Percentiles rank a stretch among this genome's conserved stretches.
phyloP scores from a whole-genome alignment of 1,139 yeast genomes.

The Hemisphaericaspora xylofermentans region DNA sequence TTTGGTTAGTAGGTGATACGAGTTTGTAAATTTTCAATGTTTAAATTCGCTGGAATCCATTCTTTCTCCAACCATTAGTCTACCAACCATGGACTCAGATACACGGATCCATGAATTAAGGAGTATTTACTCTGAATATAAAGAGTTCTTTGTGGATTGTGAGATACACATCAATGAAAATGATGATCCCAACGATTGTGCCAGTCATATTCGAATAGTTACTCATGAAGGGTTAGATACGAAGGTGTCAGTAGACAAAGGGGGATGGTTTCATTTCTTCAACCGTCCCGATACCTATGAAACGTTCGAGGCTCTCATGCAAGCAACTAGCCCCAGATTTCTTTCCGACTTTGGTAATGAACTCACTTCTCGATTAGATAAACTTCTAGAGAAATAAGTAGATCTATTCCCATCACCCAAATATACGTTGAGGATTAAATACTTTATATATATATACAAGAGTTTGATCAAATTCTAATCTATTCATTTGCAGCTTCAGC shows the following conservation, averaged over 20 bases:
- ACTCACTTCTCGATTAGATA: conserved; percentile 24
- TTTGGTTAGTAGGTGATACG: no score
- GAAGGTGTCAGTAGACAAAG: conserved; percentile 28
- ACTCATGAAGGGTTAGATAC: conserved; percentile 22
- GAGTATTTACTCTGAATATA: conserved; percentile 28
- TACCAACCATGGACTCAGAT: conserved; percentile 16
- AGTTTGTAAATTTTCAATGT: no score
- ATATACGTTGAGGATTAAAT: conserved; percentile 1
- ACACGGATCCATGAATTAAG: conserved; percentile 25
- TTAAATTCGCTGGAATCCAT: no score
- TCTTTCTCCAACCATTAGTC: no score
- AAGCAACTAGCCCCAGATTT: conserved; percentile 36
- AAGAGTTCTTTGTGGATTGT: conserved; percentile 25
- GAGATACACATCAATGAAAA: conserved; percentile 15
- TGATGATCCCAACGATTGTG: conserved; percentile 8
- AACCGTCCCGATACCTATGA: conserved; percentile 23
- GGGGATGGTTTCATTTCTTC: conserved; percentile 35
- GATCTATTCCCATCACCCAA: no score
- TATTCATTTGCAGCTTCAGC: not conserved
- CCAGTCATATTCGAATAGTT: conserved; percentile 16
- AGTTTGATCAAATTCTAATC: not conserved
- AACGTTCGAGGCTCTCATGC: conserved; percentile 47
- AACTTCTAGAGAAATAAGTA: conserved; percentile 7
- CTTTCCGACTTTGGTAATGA: conserved; percentile 27
- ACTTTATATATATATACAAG: conserved; percentile 3